Base-by-base conservation (phyloP, 108 stramenopile species). In the Fragilaria crotonensis region DNA sequence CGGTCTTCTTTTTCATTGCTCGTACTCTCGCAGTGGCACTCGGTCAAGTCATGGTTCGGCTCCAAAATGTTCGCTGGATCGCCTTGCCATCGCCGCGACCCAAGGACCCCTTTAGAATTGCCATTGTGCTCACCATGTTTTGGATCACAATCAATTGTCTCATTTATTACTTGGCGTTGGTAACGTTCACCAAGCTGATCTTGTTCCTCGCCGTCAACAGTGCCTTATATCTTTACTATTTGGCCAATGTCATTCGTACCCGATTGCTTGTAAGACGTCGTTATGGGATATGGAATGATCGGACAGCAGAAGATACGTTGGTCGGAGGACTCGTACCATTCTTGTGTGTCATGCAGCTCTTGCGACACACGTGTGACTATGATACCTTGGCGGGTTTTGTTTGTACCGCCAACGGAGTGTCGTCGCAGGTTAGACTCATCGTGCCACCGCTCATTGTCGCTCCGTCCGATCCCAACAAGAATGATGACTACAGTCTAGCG, bases 21-120 rank as follows among this genome's bases (percentile, higher is more conserved):
- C 19, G 52, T 25, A 30, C 20, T 55, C 30, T 25, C 26, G 5
- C 55, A 78, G 77, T 78, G 46, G 62, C 71, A 28, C 70, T 78
- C 11, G 71, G 71, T 19, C 77, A 78, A 67, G 69, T 78, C 30
- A 72, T 78, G 77, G 68, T 67, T 33, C 33, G 77, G 57, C 48
- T 70, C 32, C 57, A 64, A 28, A n/a, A n/a, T n/a, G 33, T 74
- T 4, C 64, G 67, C 49, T 78, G 77, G 76, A 51, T 52, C 18
- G 72, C 64, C 27, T n/a, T 52, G 25, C 75, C 75, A n/a, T 30
- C 19, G 4, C 2, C 22, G 19, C 36, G 36, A 4, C 45, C 2
- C 19, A 46, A 21, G 22, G 3, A 46, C 2, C 20, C 45, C 22
- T 46, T 46, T 4, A 19, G 45, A 21, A 4, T 46, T 2, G 45